phyloP scores from a whole-genome alignment of 306 rosid species.

The Rosa lucieae region DNA sequence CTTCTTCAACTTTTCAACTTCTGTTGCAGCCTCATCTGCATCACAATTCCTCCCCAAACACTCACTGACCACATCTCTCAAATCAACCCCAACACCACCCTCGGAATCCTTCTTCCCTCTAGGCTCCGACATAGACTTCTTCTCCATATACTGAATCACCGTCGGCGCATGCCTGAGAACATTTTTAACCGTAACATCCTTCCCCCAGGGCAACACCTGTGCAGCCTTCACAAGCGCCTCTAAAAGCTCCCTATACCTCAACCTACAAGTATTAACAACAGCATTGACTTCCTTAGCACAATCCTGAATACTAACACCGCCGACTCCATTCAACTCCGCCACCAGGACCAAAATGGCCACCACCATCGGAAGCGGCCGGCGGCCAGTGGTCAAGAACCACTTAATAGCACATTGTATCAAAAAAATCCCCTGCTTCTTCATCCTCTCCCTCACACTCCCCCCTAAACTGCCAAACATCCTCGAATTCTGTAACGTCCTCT shows the following conservation, averaged over 20 bases:
- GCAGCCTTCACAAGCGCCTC: constrained; percentile 72
- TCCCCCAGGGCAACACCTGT: constrained; percentile 83
- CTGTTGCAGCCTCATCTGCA: constrained; percentile 20
- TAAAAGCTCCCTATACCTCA: constrained; percentile 61
- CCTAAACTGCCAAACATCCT: constrained; percentile 24
- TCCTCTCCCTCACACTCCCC: constrained; percentile 33
- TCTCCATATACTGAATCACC: constrained; percentile 75
- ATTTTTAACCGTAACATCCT: constrained; percentile 62
- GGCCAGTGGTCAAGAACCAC: constrained; percentile 79
- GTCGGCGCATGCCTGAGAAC: constrained; percentile 55
- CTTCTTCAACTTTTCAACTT: background rate
- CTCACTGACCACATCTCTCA: constrained; percentile 50
- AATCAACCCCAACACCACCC: constrained; percentile 35
- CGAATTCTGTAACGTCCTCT: constrained; percentile 45
- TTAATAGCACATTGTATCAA: constrained; percentile 65
- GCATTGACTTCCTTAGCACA: constrained; percentile 61
- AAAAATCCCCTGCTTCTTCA: constrained; percentile 62
- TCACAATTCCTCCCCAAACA: constrained; percentile 36
- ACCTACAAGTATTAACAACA: constrained; percentile 49
- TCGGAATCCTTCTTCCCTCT: constrained; percentile 32
- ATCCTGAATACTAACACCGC: constrained; percentile 43
- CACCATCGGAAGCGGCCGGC: constrained; percentile 68
- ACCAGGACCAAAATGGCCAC: constrained; percentile 70
- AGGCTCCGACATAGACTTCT: constrained; percentile 53
- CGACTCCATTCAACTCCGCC: constrained; percentile 55